Conservation (phyloP, 179 eudicot species). For the Camellia oleifera region DNA sequence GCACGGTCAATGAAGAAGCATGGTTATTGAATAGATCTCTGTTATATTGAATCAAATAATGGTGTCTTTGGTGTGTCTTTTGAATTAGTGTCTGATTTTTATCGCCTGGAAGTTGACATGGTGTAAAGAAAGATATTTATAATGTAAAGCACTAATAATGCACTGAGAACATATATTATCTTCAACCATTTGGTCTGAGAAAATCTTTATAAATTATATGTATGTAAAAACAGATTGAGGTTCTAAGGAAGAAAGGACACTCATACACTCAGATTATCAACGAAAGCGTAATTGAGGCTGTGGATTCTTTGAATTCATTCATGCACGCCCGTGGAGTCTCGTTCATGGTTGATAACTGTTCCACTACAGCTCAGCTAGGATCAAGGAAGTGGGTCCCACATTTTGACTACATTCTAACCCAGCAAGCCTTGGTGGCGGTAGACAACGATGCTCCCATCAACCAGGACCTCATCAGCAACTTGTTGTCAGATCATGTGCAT, state of each 20-base stretch:
- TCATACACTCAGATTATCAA: conserved; percentile 95
- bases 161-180: not conserved
- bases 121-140: not conserved
- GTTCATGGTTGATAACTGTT: too few relatives aligned
- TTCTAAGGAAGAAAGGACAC: conserved; percentile 95
- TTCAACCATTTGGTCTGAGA: not conserved
- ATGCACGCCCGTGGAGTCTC: conserved; percentile 60
- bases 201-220: not conserved
- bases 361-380: conserved; percentile 32
- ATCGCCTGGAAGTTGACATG: conserved; percentile 46
- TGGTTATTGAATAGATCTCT: not conserved
- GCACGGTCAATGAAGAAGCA: not conserved
- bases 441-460: conserved; percentile 67
- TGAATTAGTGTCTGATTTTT: too few relatives aligned
- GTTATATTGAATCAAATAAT: not conserved
- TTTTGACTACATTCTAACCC: conserved; percentile 82
- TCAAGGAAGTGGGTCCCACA: conserved; percentile 99
- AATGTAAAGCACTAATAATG: conserved; percentile 35
- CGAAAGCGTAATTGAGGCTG: conserved; percentile 94
- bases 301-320: conserved; percentile 93
- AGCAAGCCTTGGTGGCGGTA: conserved; percentile 87
- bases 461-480: conserved; percentile 86
- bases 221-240: conserved; percentile 57
- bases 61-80: not conserved
- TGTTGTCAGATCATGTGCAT: conserved; percentile 81